Conservation (phyloP, 495 filamentous ascomycete species). For the Annulohypoxylon maeteangense region DNA sequence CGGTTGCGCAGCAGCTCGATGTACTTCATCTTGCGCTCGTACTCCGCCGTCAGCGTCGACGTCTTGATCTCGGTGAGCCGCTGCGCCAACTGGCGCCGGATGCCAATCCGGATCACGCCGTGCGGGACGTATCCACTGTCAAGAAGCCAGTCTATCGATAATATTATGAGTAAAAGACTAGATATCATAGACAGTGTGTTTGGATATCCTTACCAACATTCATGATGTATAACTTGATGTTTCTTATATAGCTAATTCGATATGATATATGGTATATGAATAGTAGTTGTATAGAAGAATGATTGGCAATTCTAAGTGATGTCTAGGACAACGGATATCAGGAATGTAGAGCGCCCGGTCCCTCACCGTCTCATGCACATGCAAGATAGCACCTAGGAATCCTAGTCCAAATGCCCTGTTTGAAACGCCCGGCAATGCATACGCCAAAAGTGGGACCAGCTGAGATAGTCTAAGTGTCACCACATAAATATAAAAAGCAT, state of each 20-base stretch:
- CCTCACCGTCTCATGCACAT: conserved; percentile 36
- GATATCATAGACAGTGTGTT: not conserved
- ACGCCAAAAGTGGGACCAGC: conserved; percentile 19
- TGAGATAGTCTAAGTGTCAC: conserved; percentile 19
- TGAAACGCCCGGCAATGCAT: conserved; percentile 24
- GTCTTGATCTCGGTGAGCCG: conserved; percentile 61
- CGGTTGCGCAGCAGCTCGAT: conserved; percentile 58
- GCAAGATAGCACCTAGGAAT: conserved; percentile 9
- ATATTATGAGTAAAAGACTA: conserved; percentile 6
- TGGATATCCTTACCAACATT: conserved; percentile 25
- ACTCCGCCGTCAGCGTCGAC: conserved; percentile 57
- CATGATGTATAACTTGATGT: conserved; percentile 11
- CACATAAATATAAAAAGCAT: conserved; percentile 14
- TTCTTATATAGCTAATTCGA: not conserved
- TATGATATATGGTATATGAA: not conserved
- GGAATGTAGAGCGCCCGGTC: not conserved
- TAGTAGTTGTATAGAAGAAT: not conserved
- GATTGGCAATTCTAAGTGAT: conserved; percentile 13
- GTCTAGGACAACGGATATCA: not conserved
- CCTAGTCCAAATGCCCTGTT: conserved; percentile 1
- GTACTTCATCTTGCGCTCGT: conserved; percentile 67
- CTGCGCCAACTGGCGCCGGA: conserved; percentile 64
- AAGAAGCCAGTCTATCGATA: conserved; percentile 59
- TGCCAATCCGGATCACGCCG: conserved; percentile 65
- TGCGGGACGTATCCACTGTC: conserved; percentile 70